Evolutionary conservation across 2,329 filamentous ascomycete species (phyloP), one percentile per base, ranked within the genome.

Genomic region (Claviceps fusiformis): DNA sequence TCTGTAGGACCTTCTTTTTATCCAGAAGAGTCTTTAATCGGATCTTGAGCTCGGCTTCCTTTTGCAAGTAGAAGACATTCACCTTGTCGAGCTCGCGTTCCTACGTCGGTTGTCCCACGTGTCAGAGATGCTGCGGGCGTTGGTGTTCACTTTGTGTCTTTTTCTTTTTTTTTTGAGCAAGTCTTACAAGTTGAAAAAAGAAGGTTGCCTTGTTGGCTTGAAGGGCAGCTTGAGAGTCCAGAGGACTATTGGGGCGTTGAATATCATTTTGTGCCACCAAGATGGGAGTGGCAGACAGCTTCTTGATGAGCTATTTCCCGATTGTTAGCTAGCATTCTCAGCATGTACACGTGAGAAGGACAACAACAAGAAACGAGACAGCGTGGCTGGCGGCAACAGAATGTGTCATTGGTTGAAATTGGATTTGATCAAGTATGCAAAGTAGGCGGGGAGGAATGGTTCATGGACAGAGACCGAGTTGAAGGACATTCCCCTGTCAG

Each of bases 151-250:
- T 9, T n/a, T 48, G 27, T 45, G 19, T 50, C 43, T 17, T 31
- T 35, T 24, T 24, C 3, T 24, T 24, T 24, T 24, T 24, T 24
- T 24, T 24, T 9, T 47, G 46, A 35, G 24, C 9, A 19, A 13
- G 29, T 43, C 83, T 68, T 81, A 95, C 90, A 71, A 98, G 77
- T 71, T 93, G 88, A 70, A 97, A 97, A 79, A 98, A 98, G 73
- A 98, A 98, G 11, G 92, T 95, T 55, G 92, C 92, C 73, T 95
- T 96, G 74, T 98, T 98, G 56, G 92, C 93, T 71, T 96, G 91
- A 52, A 97, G 77, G 49, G 90, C 86, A 52, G 86, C 83, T 72
- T 95, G 91, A n/a, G 90, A 84, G 69, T 96, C 90, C 61, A 77
- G 66, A 52, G 73, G 70, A 51, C 72, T 71, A 59, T 68, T 65